Evolutionary conservation across 2,329 filamentous ascomycete genomes (phyloP).

Genomic region (Aspergillus amoenus): DNA sequence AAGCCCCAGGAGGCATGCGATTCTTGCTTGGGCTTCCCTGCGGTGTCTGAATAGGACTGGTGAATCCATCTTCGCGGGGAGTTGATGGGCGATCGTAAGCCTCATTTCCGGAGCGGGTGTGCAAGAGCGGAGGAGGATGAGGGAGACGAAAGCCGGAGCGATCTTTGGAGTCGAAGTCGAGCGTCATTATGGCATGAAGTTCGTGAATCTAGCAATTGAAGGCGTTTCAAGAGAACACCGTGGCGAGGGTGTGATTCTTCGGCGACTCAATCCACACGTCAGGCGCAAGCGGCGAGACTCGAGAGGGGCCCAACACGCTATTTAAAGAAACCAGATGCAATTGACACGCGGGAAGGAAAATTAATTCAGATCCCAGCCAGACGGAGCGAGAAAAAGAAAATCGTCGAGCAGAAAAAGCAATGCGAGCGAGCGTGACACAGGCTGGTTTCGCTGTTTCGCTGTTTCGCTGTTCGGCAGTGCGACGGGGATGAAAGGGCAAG

Average conservation of each 20-base stretch:
- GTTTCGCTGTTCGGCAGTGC: not conserved
- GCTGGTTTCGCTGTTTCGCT: not conserved
- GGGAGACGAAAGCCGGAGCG: constrained; percentile 40
- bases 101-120: constrained; percentile 50
- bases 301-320: constrained; percentile 1
- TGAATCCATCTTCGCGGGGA: constrained; percentile 46
- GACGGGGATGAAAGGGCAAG: not conserved
- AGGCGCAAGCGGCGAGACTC: not conserved
- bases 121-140: constrained; percentile 48
- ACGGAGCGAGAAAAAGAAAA: constrained; percentile 3
- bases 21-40: constrained; percentile 54
- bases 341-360: constrained; percentile 9
- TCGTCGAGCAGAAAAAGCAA: constrained; percentile 12
- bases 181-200: constrained; percentile 31
- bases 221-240: not conserved
- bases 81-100: constrained; percentile 48
- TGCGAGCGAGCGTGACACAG: not conserved
- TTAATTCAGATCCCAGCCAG: not conserved
- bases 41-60: constrained; percentile 49
- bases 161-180: constrained; percentile 36
- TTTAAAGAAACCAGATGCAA: constrained; percentile 2
- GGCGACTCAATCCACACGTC: not conserved
- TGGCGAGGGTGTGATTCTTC: constrained; percentile 3
- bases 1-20: constrained; percentile 46
- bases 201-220: not conserved